Conservation (phyloP, 2,329 filamentous ascomycete genomes). For the Sphaceloma murrayae region DNA sequence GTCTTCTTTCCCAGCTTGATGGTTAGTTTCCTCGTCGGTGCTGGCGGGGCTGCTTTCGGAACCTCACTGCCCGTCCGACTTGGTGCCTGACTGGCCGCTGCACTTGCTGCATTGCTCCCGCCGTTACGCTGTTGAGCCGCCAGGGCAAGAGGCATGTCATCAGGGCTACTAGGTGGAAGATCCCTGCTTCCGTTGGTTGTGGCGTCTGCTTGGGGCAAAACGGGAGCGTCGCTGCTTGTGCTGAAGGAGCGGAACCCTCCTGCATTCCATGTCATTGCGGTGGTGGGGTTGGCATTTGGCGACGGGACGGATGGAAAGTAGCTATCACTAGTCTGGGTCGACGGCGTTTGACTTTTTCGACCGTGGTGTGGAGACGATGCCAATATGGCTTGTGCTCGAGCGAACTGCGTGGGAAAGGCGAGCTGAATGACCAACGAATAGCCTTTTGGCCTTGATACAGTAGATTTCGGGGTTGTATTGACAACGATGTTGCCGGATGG, state of each 20-base stretch:
- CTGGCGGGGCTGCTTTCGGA: background rate
- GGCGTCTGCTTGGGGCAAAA: background rate
- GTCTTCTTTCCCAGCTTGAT: slow-evolving; percentile 17
- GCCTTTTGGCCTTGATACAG: slow-evolving; percentile 1
- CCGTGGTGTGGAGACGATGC: background rate
- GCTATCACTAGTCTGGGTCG: background rate
- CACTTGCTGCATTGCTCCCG: slow-evolving; percentile 8
- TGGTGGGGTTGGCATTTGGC: slow-evolving; percentile 15
- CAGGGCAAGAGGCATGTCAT: slow-evolving; percentile 7
- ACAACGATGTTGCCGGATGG: slow-evolving; percentile 7
- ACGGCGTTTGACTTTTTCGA: too few species aligned
- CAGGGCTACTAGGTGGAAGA: slow-evolving; percentile 14
- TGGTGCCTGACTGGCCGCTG: background rate
- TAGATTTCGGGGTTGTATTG: slow-evolving; percentile 1
- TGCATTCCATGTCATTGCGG: slow-evolving; percentile 22
- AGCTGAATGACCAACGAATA: slow-evolving; percentile 9
- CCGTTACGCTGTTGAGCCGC: slow-evolving; percentile 6
- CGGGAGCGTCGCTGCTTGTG: background rate
- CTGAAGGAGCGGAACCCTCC: slow-evolving; percentile 25
- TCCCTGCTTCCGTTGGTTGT: background rate
- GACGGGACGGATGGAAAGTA: slow-evolving; percentile 1
- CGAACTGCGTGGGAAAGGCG: slow-evolving; percentile 10
- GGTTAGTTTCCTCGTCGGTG: slow-evolving; percentile 18
- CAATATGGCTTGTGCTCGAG: background rate
- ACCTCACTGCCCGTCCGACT: background rate